phyloP scores from a whole-genome alignment of 192 early-diverging fungal genomes.

The Rhizoclosmatium globosum region DNA sequence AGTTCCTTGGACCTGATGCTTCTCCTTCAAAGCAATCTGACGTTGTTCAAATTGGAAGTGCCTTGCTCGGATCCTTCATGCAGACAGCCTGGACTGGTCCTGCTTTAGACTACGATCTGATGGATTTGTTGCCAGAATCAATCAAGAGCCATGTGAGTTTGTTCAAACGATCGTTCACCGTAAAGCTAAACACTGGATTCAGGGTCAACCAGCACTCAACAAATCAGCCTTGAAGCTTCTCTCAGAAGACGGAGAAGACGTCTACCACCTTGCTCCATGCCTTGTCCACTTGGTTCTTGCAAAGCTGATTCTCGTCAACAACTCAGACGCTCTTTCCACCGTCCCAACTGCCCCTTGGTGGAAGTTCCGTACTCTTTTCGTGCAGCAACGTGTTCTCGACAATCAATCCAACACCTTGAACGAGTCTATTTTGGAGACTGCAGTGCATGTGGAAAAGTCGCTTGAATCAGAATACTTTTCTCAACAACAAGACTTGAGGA shows the following conservation, averaged over 20 bases:
- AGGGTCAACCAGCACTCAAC: background rate
- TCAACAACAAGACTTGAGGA: background rate
- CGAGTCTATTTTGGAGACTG: slow-evolving; percentile 46
- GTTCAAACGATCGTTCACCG: background rate
- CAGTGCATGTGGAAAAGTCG: background rate
- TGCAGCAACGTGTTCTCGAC: slow-evolving; percentile 82
- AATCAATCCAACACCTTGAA: slow-evolving; percentile 69
- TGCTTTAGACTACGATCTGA: slow-evolving; percentile 63
- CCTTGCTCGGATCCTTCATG: slow-evolving; percentile 81
- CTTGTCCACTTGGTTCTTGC: slow-evolving; percentile 77
- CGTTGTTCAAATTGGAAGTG: slow-evolving; percentile 68
- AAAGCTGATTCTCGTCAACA: slow-evolving; percentile 61
- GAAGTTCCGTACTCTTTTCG: slow-evolving; percentile 73
- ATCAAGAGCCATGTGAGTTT: background rate
- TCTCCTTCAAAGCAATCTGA: slow-evolving; percentile 5
- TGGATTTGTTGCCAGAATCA: slow-evolving; percentile 63
- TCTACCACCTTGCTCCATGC: slow-evolving; percentile 77
- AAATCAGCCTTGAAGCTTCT: slow-evolving; percentile 54
- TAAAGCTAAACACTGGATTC: background rate
- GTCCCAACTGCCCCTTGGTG: slow-evolving; percentile 69
- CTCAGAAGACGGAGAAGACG: slow-evolving; percentile 83
- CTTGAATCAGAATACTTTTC: background rate
- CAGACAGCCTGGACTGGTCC: slow-evolving; percentile 94
- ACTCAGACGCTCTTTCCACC: slow-evolving; percentile 15
- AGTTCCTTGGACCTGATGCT: background rate